Conservation (phyloP, 331 rosid genomes). For the Pyracantha coccinea region DNA sequence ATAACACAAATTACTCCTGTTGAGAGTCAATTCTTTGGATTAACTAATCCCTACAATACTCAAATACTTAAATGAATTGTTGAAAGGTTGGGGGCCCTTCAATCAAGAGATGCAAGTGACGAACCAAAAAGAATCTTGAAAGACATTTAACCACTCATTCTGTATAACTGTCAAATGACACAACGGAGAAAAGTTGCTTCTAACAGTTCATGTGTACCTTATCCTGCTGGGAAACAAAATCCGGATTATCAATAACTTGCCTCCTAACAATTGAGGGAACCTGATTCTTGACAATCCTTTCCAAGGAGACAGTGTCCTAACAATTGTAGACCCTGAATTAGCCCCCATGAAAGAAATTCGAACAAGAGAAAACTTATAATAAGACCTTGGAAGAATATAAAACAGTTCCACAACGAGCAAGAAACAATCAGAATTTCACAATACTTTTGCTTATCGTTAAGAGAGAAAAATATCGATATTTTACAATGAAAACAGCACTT, state of each 20-base stretch:
- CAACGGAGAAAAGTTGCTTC: slow-evolving; percentile 2
- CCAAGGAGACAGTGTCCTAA: slow-evolving; percentile 45
- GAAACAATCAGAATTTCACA: neutral
- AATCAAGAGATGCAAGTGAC: neutral
- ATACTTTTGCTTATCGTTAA: neutral
- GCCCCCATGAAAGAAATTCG: slow-evolving; percentile 9
- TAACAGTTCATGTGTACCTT: slow-evolving; percentile 41
- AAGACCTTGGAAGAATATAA: slow-evolving; percentile 3
- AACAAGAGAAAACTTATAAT: neutral
- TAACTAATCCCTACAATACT: slow-evolving; percentile 8
- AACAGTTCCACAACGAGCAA: neutral
- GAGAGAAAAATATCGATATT: neutral
- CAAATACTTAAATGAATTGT: neutral
- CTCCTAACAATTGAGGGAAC: slow-evolving; percentile 72
- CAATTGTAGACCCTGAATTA: slow-evolving; percentile 24
- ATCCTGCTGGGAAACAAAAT: slow-evolving; percentile 64
- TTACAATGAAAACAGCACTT: neutral
- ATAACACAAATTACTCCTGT: neutral
- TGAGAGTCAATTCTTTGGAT: neutral
- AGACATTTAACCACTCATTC: neutral
- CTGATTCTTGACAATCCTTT: slow-evolving; percentile 65
- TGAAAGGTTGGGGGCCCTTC: neutral
- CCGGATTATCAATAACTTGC: slow-evolving; percentile 86
- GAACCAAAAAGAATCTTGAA: neutral
- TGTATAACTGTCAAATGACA: neutral